Conservation (phyloP, 176 grass and related monocot species). For the Coix lacrymajobi region DNA sequence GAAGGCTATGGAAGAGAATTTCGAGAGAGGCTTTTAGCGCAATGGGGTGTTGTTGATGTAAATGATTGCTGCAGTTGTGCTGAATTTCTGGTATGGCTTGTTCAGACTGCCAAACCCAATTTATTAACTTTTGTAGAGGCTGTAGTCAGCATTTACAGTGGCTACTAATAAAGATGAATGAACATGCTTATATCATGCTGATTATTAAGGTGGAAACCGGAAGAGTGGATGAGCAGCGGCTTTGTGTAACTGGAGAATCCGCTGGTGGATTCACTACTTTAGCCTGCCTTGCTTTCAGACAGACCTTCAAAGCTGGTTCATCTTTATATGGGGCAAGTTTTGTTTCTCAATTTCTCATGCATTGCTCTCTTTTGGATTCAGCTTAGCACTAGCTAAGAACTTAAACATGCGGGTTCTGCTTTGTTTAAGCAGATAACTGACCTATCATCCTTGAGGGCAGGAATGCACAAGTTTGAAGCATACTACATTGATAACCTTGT, state of each 20-base stretch:
- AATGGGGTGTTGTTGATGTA: constrained; percentile 83
- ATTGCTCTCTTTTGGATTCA: background rate
- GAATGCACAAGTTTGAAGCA: constrained; percentile 77
- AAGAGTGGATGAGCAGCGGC: constrained; percentile 64
- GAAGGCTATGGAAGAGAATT: constrained; percentile 86
- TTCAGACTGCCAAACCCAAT: background rate
- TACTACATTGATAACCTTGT: constrained; percentile 80
- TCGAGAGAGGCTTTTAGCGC: constrained; percentile 71
- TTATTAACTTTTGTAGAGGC: background rate
- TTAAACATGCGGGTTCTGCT: background rate
- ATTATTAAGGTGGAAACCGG: constrained; percentile 62
- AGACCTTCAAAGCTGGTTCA: constrained; percentile 76
- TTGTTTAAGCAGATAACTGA: constrained; percentile 61
- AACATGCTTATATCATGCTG: background rate
- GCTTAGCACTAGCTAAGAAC: background rate
- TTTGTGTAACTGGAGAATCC: constrained; percentile 77
- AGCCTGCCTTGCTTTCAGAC: constrained; percentile 85
- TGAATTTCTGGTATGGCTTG: constrained; percentile 62
- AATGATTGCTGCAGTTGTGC: constrained; percentile 89
- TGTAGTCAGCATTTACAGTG: background rate
- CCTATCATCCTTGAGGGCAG: constrained; percentile 50
- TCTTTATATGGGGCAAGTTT: constrained; percentile 80
- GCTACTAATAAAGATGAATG: constrained; percentile 9
- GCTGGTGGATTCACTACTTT: constrained; percentile 91
- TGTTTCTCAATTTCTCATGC: background rate